Conservation (phyloP, 2,329 filamentous ascomycete genomes). For the Cladophialophora chaetospira region DNA sequence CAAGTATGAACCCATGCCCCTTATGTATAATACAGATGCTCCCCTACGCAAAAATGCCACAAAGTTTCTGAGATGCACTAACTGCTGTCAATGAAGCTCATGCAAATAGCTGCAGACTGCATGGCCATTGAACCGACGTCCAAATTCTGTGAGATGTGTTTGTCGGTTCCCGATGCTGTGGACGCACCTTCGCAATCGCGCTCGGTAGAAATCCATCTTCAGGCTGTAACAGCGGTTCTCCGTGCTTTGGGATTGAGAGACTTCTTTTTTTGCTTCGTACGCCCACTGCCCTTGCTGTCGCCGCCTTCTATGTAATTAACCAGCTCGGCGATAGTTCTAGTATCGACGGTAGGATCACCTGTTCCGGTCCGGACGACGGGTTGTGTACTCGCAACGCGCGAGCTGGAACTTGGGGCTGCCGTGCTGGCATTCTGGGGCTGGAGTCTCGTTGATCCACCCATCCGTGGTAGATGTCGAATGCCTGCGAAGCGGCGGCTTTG, state of each 20-base stretch:
- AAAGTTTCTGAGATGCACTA: neutral
- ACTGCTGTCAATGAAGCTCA: neutral
- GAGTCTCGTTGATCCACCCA: conserved; percentile 52
- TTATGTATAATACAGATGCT: neutral
- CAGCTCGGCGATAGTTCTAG: conserved; percentile 87
- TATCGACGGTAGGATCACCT: conserved; percentile 60
- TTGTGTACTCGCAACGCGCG: conserved; percentile 31
- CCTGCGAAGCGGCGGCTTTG: conserved; percentile 71
- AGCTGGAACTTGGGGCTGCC: conserved; percentile 51
- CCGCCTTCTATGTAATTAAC: conserved; percentile 89
- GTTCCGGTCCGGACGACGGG: conserved; percentile 29
- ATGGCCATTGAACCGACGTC: too few species aligned
- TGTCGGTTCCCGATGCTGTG: neutral
- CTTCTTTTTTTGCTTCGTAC: conserved; percentile 47
- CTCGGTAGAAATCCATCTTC: neutral
- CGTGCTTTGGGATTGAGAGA: conserved; percentile 33
- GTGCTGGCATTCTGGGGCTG: conserved; percentile 40
- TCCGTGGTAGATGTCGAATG: conserved; percentile 63
- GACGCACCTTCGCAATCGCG: neutral
- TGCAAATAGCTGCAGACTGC: too few species aligned
- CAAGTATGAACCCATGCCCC: neutral
- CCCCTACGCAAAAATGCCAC: neutral
- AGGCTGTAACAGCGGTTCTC: conserved; percentile 21
- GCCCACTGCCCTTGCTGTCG: conserved; percentile 43
- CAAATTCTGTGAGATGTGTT: neutral